A percentile compares a stretch with the other conserved stretches of the same genome.
Conservation (phyloP, 768 basidiomycete genomes). For the Coprinopsis strossmayeri region DNA sequence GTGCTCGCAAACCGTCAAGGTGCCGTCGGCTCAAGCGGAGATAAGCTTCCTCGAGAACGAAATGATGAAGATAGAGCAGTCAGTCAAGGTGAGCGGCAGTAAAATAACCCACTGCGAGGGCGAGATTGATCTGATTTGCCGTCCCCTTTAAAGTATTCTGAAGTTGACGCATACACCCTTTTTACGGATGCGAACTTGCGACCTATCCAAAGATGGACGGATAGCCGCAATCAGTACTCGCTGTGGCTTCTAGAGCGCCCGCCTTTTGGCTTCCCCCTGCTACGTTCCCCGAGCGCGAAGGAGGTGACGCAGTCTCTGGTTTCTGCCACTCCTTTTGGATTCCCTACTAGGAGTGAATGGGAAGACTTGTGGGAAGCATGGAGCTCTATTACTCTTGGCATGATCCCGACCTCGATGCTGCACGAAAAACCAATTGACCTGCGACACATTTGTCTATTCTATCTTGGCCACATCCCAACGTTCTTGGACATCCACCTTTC, state of each 20-base stretch:
- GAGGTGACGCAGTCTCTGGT: conserved; percentile 15
- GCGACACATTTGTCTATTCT: conserved; percentile 96
- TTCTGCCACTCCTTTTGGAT: conserved; percentile 34
- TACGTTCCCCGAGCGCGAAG: conserved; percentile 31
- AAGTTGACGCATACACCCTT: conserved; percentile 56
- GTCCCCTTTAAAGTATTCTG: conserved; percentile 61
- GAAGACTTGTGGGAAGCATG: conserved; percentile 77
- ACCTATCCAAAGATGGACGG: conserved; percentile 81
- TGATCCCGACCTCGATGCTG: conserved; percentile 85
- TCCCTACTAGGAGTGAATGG: conserved; percentile 80
- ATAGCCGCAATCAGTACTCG: conserved; percentile 64
- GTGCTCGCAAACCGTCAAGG: conserved; percentile 45
- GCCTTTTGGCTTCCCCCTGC: conserved; percentile 65
- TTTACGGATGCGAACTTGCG: conserved; percentile 76
- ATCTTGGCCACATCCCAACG: conserved; percentile 88
- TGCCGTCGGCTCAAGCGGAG: conserved; percentile 37
- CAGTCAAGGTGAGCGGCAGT: conserved; percentile 61
- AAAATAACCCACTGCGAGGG: neutral
- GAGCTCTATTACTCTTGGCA: conserved; percentile 77
- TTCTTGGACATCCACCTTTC: conserved; percentile 91
- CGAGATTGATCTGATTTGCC: neutral
- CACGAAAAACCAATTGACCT: conserved; percentile 90
- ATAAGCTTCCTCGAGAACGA: conserved; percentile 65
- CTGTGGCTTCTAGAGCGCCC: conserved; percentile 92
- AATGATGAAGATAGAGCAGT: conserved; percentile 78